Base-by-base conservation (phyloP, 2,329 filamentous ascomycete species). In the Malbranchea cinnamomea region DNA sequence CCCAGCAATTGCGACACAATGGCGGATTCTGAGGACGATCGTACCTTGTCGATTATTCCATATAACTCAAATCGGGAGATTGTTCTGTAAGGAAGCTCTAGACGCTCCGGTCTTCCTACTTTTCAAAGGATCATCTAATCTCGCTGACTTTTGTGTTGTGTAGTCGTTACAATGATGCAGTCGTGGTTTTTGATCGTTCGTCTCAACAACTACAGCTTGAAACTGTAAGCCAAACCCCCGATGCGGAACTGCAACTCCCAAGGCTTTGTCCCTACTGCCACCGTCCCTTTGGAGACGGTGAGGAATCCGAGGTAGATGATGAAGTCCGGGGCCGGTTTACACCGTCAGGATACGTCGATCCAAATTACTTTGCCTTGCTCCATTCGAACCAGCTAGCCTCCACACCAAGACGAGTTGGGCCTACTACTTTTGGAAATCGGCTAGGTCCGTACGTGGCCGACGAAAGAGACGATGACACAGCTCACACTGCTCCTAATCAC, bases 201-300 rank as follows among this genome's bases (percentile, higher is more conserved):
- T 93, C 85, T 5, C 78, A 77, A 39, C 80, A 85, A 44, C 72
- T 98, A 40, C 82, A 83, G 43, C 78, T 94, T 30, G 77, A 80
- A 37, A 74, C 68, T 43, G 63, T 67, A 20, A 60, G 68, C 13
- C 33, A 42, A 32, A 26, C 56, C 54, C 10, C 31, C 35, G 54
- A 52, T 31, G 54, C 65, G 36, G 60, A 57, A 17, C 46, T 84
- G 34, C 70, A 74, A 31, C 52, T 65, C 16, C 51, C 72, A 35
- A 74, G 85, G 48, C n/a, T n/a, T n/a, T 98, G 91, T 48, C 89
- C 91, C n/a, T 82, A 83, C 46, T 94, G 87, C 52, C 81, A 84
- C 50, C 78, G 80, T 31, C 4, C 6, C 23, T 17, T 15, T 39
- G 11, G 65, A 68, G 24, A 43, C 48, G 14, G 47, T 48, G 12